Percentiles rank a stretch among this genome's conserved stretches.
phyloP scores from a whole-genome alignment of 176 grass and related monocot species.

The Olyra latifolia region DNA sequence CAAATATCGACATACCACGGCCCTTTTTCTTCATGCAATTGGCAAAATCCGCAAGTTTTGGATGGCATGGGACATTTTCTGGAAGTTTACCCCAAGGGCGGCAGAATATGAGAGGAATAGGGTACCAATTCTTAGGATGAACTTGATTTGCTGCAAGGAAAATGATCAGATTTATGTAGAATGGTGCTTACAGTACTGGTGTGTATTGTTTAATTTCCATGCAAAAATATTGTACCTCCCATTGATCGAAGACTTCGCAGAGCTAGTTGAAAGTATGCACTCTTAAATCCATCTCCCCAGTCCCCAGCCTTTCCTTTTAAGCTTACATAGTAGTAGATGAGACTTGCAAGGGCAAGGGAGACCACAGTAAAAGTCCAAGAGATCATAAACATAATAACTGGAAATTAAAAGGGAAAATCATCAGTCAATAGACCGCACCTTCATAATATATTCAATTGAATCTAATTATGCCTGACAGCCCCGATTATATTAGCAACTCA shows the following conservation, averaged over 20 bases:
- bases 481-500: not conserved
- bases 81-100: conserved; percentile 95
- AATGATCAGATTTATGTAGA: not conserved
- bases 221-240: conserved; percentile 64
- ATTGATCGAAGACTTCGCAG: conserved; percentile 81
- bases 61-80: conserved; percentile 87
- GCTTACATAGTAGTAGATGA: conserved; percentile 97
- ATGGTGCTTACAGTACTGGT: not conserved
- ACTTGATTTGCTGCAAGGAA: conserved; percentile 76
- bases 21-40: conserved; percentile 96
- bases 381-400: conserved; percentile 99
- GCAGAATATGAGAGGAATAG: conserved; percentile 95
- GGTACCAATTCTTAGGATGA: conserved; percentile 98
- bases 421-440: conserved; percentile 16
- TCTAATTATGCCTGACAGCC: not conserved
- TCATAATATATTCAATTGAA: not conserved
- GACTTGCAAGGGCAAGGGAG: conserved; percentile 86
- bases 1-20: conserved; percentile 79
- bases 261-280: conserved; percentile 94
- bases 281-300: conserved; percentile 98
- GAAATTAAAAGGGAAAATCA: conserved; percentile 17
- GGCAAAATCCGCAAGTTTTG: conserved; percentile 95
- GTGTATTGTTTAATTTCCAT: not conserved
- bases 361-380: conserved; percentile 94
- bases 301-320: conserved; percentile 96